Conservation (phyloP, 768 basidiomycete genomes). For the Tylopilus vinaceipallidus region DNA sequence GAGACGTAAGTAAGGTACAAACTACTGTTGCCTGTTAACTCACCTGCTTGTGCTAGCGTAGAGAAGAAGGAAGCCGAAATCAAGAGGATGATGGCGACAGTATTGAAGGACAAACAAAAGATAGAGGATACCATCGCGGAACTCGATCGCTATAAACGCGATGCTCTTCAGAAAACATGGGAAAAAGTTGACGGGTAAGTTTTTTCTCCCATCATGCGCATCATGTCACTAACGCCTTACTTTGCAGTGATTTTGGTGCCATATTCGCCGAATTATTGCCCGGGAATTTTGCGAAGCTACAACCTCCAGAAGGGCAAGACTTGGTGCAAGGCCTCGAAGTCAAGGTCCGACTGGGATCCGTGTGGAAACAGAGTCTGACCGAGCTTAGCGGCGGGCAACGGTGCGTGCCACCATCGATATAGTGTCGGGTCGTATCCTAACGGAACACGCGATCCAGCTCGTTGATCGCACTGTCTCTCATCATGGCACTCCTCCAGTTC, state of each 20-base stretch:
- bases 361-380: constrained; percentile 98
- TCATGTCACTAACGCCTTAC: not conserved
- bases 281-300: constrained; percentile 93
- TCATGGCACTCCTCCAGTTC: constrained; percentile 99
- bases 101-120: constrained; percentile 90
- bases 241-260: constrained; percentile 82
- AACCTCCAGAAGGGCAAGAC: constrained; percentile 91
- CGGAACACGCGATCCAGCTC: constrained; percentile 53
- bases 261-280: constrained; percentile 96
- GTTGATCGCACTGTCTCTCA: constrained; percentile 93
- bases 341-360: constrained; percentile 89
- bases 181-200: constrained; percentile 87
- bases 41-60: constrained; percentile 49
- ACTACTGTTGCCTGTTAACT: not conserved
- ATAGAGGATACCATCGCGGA: constrained; percentile 93
- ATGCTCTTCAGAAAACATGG: constrained; percentile 94
- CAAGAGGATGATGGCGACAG: constrained; percentile 84
- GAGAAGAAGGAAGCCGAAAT: constrained; percentile 90
- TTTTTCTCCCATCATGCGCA: not conserved
- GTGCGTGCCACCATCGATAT: constrained; percentile 42
- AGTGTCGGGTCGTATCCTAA: not conserved
- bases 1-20: constrained; percentile 61
- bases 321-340: constrained; percentile 95
- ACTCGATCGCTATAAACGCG: constrained; percentile 91
- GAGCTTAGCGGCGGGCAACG: constrained; percentile 97